Evolutionary conservation across 208 protist species (phyloP).

Genomic region (Wallacemonas collosoma): DNA sequence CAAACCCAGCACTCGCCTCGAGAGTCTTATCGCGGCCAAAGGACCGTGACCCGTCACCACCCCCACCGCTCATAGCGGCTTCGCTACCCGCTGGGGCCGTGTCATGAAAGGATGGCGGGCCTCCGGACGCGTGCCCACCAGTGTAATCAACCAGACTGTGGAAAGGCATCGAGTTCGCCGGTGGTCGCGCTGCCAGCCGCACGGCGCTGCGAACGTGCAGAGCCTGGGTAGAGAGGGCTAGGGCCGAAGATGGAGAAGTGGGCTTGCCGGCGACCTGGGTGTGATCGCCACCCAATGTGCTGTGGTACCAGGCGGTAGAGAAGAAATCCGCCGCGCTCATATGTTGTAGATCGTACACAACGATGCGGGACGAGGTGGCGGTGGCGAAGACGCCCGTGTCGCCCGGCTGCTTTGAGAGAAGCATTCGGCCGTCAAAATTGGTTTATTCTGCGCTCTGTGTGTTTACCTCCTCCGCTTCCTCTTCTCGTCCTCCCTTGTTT

Average conservation of each 20-base stretch:
- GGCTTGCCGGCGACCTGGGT: not conserved
- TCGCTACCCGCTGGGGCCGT: not conserved
- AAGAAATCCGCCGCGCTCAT: slow-evolving; percentile 14
- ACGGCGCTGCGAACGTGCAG: not conserved
- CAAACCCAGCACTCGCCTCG: too few species aligned
- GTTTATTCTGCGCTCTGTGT: not conserved
- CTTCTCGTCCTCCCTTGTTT: not conserved
- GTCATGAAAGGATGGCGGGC: not conserved
- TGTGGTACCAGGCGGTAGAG: not conserved
- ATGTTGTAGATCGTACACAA: slow-evolving; percentile 40
- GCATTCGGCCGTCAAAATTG: slow-evolving; percentile 26
- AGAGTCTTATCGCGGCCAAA: too few species aligned
- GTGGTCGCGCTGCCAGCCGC: not conserved
- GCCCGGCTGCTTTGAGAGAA: slow-evolving; percentile 70
- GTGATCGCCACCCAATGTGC: not conserved
- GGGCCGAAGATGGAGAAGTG: not conserved
- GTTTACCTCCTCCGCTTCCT: not conserved
- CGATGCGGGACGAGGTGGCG: slow-evolving; percentile 39
- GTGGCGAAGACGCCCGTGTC: slow-evolving; percentile 71
- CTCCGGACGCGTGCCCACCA: not conserved
- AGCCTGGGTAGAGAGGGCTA: slow-evolving; percentile 7
- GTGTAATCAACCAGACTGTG: not conserved
- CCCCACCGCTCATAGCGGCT: not conserved
- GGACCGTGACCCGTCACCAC: too few species aligned
- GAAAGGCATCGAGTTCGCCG: not conserved